These are phyloP conservation scores for Setaria viridis DNA, from an alignment of 202 grass and related monocot species.

Conservation along the genomic window DNA sequence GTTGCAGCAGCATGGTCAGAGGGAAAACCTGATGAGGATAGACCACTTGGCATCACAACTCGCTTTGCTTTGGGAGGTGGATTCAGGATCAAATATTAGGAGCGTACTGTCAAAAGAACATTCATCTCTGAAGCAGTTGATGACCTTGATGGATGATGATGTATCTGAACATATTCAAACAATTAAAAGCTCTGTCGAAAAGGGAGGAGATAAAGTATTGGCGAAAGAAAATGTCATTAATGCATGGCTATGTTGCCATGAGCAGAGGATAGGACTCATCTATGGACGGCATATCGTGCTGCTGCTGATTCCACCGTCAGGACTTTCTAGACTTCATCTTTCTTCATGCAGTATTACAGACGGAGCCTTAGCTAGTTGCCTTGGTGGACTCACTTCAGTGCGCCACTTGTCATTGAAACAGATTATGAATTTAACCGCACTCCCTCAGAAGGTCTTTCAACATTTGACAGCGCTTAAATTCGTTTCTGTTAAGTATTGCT, in stretches of 20 bases:
- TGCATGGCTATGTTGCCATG: constrained; percentile 26
- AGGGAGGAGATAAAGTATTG: neutral
- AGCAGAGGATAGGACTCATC: constrained; percentile 2
- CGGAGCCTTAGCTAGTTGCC: constrained; percentile 18
- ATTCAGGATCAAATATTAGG: neutral
- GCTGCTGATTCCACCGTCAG: neutral
- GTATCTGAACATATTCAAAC: neutral
- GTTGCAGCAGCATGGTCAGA: neutral
- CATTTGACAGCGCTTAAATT: neutral
- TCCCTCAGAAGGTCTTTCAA: constrained; percentile 19
- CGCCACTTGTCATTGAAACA: accelerated
- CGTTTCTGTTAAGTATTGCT: accelerated
- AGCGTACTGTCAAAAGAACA: accelerated
- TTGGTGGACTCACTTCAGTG: constrained; percentile 3
- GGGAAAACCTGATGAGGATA: neutral
- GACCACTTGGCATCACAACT: constrained; percentile 4
- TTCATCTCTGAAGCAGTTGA: constrained; percentile 29
- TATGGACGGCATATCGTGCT: no score
- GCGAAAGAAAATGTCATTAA: constrained; percentile 17
- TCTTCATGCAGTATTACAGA: constrained; percentile 14
- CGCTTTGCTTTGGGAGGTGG: neutral
- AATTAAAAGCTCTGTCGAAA: neutral
- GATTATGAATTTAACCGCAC: constrained; percentile 31
- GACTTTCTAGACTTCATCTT: accelerated
- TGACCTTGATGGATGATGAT: neutral